Evolutionary conservation across 257 asterid genomes (phyloP).

Genomic region (Rauvolfia tetraphylla): DNA sequence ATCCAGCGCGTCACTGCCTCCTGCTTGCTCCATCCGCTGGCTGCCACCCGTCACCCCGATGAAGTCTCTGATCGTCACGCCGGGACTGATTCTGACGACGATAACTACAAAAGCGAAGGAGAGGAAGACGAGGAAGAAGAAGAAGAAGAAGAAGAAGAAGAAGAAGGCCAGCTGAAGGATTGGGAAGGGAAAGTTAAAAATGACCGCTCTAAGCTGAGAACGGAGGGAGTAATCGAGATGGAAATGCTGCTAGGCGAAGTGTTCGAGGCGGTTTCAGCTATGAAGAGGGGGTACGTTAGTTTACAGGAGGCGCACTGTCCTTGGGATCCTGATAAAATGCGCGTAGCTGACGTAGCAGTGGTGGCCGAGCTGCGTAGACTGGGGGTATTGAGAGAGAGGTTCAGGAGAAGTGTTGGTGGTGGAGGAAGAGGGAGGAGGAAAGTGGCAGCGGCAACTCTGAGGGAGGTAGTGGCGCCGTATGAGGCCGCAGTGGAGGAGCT

Average conservation of each 20-base stretch:
- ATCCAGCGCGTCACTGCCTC: slow-evolving; percentile 93
- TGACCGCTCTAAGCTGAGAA: slow-evolving; percentile 12
- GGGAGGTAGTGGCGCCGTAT: slow-evolving; percentile 98
- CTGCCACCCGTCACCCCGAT: slow-evolving; percentile 38
- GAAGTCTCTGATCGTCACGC: slow-evolving; percentile 11
- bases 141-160: slow-evolving; percentile 28
- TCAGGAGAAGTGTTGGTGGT: slow-evolving; percentile 51
- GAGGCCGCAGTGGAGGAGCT: slow-evolving; percentile 83
- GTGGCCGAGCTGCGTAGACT: slow-evolving; percentile 79
- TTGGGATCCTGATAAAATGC: slow-evolving; percentile 87
- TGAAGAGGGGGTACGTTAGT: slow-evolving; percentile 83
- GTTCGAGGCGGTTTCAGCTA: slow-evolving; percentile 71
- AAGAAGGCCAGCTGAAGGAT: slow-evolving; percentile 8
- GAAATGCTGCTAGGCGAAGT: slow-evolving; percentile 74
- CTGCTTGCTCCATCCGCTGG: slow-evolving; percentile 83
- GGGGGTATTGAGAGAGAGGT: slow-evolving; percentile 78
- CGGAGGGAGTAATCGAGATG: slow-evolving; percentile 50
- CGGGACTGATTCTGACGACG: slow-evolving; percentile 28
- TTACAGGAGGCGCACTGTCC: slow-evolving; percentile 92
- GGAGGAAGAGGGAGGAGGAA: slow-evolving; percentile 44
- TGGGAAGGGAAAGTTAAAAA: slow-evolving; percentile 10
- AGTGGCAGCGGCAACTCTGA: slow-evolving; percentile 63
- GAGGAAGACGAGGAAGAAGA: slow-evolving; percentile 32
- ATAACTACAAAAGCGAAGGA: slow-evolving; percentile 7
- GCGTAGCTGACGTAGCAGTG: slow-evolving; percentile 80